phyloP scores from a whole-genome alignment of 2,329 filamentous ascomycete genomes.

The Penicillium sp. region DNA sequence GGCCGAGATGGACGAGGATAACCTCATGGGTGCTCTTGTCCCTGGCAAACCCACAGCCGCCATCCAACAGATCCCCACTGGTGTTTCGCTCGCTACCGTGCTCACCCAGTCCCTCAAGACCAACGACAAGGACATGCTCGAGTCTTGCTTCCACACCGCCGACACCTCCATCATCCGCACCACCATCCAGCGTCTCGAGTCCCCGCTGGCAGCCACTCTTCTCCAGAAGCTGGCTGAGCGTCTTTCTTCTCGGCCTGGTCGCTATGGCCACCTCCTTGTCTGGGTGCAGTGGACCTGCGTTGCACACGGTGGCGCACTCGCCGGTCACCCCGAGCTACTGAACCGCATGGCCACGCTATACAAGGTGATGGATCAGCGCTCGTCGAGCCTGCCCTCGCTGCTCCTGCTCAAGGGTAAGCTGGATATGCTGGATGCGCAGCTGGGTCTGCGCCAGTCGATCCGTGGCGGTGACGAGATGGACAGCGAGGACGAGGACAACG shows the following conservation, averaged over 20 bases:
- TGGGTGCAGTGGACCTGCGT: slow-evolving; percentile 97
- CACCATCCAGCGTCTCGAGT: slow-evolving; percentile 90
- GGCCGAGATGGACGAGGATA: slow-evolving; percentile 54
- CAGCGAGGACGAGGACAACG: slow-evolving; percentile 69
- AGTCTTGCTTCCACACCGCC: slow-evolving; percentile 84
- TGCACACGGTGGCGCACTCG: slow-evolving; percentile 87
- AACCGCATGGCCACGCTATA: slow-evolving; percentile 79
- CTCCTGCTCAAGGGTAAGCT: slow-evolving; percentile 92
- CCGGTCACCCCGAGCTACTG: slow-evolving; percentile 82
- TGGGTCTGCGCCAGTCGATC: slow-evolving; percentile 76
- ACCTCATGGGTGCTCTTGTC: slow-evolving; percentile 52
- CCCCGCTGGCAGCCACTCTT: slow-evolving; percentile 76
- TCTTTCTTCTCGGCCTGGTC: slow-evolving; percentile 83
- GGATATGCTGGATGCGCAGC: slow-evolving; percentile 90
- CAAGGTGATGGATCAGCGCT: slow-evolving; percentile 85
- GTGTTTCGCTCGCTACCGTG: slow-evolving; percentile 87
- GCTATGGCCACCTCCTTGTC: slow-evolving; percentile 86
- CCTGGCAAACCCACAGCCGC: slow-evolving; percentile 53
- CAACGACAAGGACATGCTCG: slow-evolving; percentile 86
- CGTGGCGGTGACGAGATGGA: slow-evolving; percentile 56
- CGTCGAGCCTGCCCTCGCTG: slow-evolving; percentile 79
- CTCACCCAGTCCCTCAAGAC: slow-evolving; percentile 91
- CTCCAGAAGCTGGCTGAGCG: slow-evolving; percentile 85
- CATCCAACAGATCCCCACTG: slow-evolving; percentile 66
- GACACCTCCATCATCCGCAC: slow-evolving; percentile 79